Base-by-base conservation (phyloP, 2,329 filamentous ascomycete genomes). In the Alternaria tenuissima region DNA sequence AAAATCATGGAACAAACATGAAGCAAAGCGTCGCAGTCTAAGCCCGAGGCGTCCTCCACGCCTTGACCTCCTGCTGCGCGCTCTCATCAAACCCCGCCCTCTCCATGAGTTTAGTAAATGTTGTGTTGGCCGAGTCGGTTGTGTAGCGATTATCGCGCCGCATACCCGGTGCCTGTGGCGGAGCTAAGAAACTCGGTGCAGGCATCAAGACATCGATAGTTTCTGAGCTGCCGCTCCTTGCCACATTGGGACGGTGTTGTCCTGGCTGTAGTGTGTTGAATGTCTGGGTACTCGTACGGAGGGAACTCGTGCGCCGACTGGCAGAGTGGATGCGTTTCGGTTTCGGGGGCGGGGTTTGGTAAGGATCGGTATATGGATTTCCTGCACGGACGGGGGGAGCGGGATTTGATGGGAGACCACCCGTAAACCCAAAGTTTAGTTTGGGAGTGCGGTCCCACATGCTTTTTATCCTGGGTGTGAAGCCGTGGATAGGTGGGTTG, bases 201-300 rank as follows among this genome's bases (percentile, higher is more conserved):
- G 76, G 77, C 78, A 80, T 79, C n/a, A 79, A 62, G 22, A 82
- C 78, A 53, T 81, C 77, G 38, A 83, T 82, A 0, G 81, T 83
- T 53, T 82, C 81, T 34, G 76, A 76, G 57, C 78, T 81, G 14
- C 67, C 76, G 30, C 64, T 76, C 24, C 79, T 65, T 9, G 12
- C 18, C 7, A 18, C 41, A 20, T 43, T 41, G 14, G 59, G 34
- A n/a, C 59, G 47, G n/a, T 47, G 48, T 22, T 51, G 55, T 3
- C 32, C 49, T 32, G 52, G 24, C 14, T 49, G 59, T 41, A 41
- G 38, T 7, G 55, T 49, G 63, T 57, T 9, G 62, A 55, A 56
- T 12, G 18, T 59, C 46, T 5, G 58, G 36, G 5, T 62, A 59
- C 55, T 64, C 9, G 59, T 66, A 9, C 67, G 61, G 7, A 62